Conservation (phyloP, 2,329 filamentous ascomycete genomes). For the Sporothrix pallida region DNA sequence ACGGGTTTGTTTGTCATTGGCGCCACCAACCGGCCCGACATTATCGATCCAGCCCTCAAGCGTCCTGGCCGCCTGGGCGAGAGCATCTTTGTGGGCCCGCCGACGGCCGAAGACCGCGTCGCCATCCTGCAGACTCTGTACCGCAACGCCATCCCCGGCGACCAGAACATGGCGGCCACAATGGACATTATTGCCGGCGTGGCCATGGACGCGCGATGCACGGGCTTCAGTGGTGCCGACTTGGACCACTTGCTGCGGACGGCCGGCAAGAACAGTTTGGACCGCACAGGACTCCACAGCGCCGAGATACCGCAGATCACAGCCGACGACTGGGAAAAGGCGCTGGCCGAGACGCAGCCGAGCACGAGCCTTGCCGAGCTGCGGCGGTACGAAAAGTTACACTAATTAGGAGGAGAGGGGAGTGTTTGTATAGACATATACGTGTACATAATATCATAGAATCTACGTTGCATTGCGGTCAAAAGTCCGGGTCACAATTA, state of each 20-base stretch:
- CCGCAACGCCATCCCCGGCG: slow-evolving; percentile 51
- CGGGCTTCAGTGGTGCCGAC: slow-evolving; percentile 76
- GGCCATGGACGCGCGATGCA: slow-evolving; percentile 70
- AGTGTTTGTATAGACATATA: too few relatives aligned
- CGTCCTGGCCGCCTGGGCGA: slow-evolving; percentile 88
- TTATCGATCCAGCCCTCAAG: slow-evolving; percentile 95
- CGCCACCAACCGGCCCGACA: slow-evolving; percentile 92
- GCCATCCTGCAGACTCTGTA: slow-evolving; percentile 80
- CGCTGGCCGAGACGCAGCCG: slow-evolving; percentile 54
- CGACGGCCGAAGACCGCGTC: slow-evolving; percentile 73
- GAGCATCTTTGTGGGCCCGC: slow-evolving; percentile 80
- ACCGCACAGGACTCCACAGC: slow-evolving; percentile 41
- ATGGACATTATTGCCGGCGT: slow-evolving; percentile 59
- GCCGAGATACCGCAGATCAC: slow-evolving; percentile 46
- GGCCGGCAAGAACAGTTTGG: slow-evolving; percentile 49
- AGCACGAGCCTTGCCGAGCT: slow-evolving; percentile 50
- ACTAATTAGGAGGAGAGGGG: background rate
- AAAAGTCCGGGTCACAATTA: too few relatives aligned
- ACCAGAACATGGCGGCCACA: background rate
- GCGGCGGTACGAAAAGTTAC: slow-evolving; percentile 36
- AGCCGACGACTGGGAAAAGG: slow-evolving; percentile 59
- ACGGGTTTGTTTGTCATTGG: slow-evolving; percentile 92
- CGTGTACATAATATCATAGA: slow-evolving; percentile 2
- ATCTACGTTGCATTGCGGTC: slow-evolving; percentile 3
- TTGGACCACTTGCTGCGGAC: slow-evolving; percentile 58